These are phyloP conservation scores for Babesia divergens DNA, from an alignment of 169 alveolate genomes.

Conservation along the genomic window DNA sequence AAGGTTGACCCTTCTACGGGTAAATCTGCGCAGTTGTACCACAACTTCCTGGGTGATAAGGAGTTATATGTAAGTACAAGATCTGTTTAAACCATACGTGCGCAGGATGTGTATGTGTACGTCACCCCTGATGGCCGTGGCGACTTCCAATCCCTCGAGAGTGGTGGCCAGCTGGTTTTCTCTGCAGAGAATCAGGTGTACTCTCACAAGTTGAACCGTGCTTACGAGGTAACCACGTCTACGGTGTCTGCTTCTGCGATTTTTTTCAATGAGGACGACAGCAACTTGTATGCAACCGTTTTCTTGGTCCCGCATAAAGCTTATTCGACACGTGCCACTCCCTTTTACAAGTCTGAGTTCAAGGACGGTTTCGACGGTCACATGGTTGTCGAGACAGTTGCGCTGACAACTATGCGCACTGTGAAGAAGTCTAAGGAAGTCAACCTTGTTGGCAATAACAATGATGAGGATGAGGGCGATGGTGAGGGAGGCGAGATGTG, in stretches of 20 bases:
- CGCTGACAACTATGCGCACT: constrained; percentile 31
- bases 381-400: constrained; percentile 27
- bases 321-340: constrained; percentile 9
- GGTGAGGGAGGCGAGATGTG: background rate
- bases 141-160: constrained; percentile 28
- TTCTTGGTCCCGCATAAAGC: constrained; percentile 60
- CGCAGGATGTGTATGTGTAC: constrained; percentile 49
- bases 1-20: constrained; percentile 9
- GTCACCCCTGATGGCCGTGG: constrained; percentile 7
- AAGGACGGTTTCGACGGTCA: constrained; percentile 60
- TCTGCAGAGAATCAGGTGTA: constrained; percentile 43
- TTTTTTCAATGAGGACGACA: constrained; percentile 14
- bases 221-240: constrained; percentile 11
- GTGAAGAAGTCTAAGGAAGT: constrained; percentile 12
- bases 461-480: background rate
- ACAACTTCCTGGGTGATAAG: constrained; percentile 5
- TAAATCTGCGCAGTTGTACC: background rate
- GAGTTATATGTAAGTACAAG: constrained; percentile 34
- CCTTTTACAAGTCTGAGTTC: constrained; percentile 28
- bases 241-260: background rate
- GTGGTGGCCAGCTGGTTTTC: constrained; percentile 21
- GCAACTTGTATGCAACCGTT: constrained; percentile 8
- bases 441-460: background rate
- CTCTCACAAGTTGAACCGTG: constrained; percentile 36
- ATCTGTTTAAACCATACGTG: background rate